These are phyloP conservation scores for Hydrangea macrophylla DNA, from an alignment of 148 eudicot species.

Conservation along the genomic window DNA sequence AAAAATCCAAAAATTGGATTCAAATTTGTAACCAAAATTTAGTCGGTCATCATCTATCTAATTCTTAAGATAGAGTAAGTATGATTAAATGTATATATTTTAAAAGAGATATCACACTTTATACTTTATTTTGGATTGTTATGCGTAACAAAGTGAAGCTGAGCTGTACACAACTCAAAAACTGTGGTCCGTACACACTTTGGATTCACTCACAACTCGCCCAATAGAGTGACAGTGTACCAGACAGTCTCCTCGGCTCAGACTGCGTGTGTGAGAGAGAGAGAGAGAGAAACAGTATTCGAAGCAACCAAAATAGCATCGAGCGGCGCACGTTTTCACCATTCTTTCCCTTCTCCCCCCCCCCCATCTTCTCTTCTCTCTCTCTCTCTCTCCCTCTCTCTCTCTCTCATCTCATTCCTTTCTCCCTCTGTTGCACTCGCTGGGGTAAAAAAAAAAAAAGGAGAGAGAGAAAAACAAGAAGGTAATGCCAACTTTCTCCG, in stretches of 20 bases:
- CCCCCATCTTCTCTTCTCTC: neutral
- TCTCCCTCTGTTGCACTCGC: neutral
- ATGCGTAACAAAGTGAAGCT: neutral
- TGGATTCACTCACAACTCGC: neutral
- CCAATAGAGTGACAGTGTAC: constrained; percentile 9
- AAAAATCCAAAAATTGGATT: too few species aligned
- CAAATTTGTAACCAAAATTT: too few species aligned
- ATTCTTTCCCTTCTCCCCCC: too few species aligned
- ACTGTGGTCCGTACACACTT: constrained; percentile 14
- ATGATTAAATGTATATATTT: too few species aligned
- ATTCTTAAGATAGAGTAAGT: too few species aligned
- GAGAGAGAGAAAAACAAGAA: neutral
- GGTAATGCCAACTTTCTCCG: constrained; percentile 13
- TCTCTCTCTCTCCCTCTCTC: neutral
- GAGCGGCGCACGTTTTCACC: neutral
- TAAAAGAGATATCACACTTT: too few species aligned
- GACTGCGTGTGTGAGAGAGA: too few species aligned
- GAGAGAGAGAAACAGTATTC: neutral
- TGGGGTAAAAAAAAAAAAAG: too few species aligned
- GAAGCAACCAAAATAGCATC: neutral
- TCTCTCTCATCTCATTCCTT: neutral
- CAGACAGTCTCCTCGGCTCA: too few species aligned
- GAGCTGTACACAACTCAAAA: constrained; percentile 25
- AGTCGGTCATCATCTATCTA: too few species aligned
- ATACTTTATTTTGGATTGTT: too few species aligned